Conservation (phyloP, 768 basidiomycete species). For the Filobasidium floriforme region DNA sequence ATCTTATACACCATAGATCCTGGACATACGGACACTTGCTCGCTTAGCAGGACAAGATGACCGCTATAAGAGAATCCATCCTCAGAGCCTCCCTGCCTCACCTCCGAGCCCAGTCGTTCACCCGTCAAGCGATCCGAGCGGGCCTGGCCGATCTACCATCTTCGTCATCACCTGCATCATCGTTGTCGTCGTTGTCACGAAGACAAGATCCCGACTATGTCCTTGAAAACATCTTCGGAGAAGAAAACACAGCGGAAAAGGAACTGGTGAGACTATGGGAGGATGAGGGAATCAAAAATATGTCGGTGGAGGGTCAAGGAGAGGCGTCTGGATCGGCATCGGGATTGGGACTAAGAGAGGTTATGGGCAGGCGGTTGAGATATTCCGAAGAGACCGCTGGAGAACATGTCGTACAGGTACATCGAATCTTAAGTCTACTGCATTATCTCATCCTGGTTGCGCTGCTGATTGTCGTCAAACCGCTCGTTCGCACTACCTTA, state of each 20-base stretch:
- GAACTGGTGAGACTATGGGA: not conserved
- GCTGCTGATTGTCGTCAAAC: not conserved
- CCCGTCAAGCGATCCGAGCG: not conserved
- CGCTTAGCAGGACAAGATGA: no score
- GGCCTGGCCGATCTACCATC: not conserved
- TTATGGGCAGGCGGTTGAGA: not conserved
- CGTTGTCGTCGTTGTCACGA: no score
- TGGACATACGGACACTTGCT: no score
- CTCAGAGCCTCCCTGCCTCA: not conserved
- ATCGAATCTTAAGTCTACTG: not conserved
- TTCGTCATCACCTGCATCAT: not conserved
- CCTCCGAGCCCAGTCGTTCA: not conserved
- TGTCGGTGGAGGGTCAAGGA: not conserved
- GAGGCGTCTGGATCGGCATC: not conserved
- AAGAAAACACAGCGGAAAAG: not conserved
- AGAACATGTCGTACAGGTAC: conserved; percentile 7
- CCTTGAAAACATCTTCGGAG: not conserved
- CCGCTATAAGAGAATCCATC: no score
- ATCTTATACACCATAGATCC: no score
- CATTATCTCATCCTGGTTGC: not conserved
- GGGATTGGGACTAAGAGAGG: not conserved
- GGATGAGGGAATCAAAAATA: not conserved
- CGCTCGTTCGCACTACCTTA: no score
- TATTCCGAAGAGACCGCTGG: conserved; percentile 3
- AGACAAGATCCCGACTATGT: not conserved